Percentiles rank a stretch among this genome's conserved stretches.
These are phyloP conservation scores for Cercophora newfieldiana DNA, from an alignment of 495 filamentous ascomycete species.

Conservation along the genomic window DNA sequence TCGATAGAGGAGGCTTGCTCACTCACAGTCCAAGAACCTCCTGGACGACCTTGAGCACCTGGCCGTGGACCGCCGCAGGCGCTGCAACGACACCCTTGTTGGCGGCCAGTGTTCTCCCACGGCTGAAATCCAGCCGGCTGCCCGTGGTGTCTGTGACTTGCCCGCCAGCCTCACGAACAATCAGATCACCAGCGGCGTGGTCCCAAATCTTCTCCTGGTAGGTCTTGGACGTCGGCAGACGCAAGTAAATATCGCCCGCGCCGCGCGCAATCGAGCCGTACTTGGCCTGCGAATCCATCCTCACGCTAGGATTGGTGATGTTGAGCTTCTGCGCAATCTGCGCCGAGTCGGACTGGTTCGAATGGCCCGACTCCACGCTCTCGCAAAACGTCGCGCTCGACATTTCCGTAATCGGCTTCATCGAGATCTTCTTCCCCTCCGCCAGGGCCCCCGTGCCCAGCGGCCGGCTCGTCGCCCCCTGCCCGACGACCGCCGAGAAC, in stretches of 20 bases:
- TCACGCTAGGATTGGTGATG: constrained; percentile 80
- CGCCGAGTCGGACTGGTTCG: constrained; percentile 80
- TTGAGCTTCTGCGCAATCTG: constrained; percentile 80
- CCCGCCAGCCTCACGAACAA: constrained; percentile 92
- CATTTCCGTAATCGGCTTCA: constrained; percentile 75
- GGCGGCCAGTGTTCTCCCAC: constrained; percentile 77
- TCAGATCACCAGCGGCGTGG: constrained; percentile 93
- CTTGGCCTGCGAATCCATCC: constrained; percentile 97
- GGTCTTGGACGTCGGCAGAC: constrained; percentile 75
- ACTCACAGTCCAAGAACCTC: constrained; percentile 58
- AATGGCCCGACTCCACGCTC: constrained; percentile 89
- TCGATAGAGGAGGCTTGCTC: constrained; percentile 21
- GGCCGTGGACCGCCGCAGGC: constrained; percentile 66
- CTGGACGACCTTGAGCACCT: constrained; percentile 81
- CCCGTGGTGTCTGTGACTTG: constrained; percentile 85
- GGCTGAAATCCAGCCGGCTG: constrained; percentile 76
- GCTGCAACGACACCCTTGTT: constrained; percentile 96
- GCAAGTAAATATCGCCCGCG: constrained; percentile 90
- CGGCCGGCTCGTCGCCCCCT: constrained; percentile 76
- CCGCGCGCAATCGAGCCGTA: constrained; percentile 95
- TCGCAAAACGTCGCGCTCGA: constrained; percentile 87
- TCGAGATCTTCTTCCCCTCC: constrained; percentile 64
- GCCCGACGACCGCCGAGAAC: constrained; percentile 73
- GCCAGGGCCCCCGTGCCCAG: constrained; percentile 60
- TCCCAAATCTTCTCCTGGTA: constrained; percentile 99